Percentiles rank a stretch among this genome's conserved stretches.
These are phyloP conservation scores for Galerina marginata DNA, from an alignment of 768 basidiomycete genomes.

Conservation along the genomic window DNA sequence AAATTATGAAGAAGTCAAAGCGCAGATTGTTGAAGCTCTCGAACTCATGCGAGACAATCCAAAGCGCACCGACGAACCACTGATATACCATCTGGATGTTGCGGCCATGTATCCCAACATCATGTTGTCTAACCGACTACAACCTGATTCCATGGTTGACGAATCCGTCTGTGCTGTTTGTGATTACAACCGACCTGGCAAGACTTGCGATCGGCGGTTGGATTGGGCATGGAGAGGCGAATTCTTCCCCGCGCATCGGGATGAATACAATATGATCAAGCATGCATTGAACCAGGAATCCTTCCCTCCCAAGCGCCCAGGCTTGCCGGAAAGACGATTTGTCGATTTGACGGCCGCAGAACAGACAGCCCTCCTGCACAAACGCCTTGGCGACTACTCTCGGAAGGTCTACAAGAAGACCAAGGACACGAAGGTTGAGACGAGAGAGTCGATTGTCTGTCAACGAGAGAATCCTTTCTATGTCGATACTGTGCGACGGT, in stretches of 20 bases:
- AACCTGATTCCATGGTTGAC: conserved; percentile 97
- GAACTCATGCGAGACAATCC: conserved; percentile 93
- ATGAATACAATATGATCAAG: conserved; percentile 99
- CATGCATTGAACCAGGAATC: conserved; percentile 94
- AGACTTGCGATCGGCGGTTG: conserved; percentile 90
- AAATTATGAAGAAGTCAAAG: conserved; percentile 94
- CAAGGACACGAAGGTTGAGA: conserved; percentile 96
- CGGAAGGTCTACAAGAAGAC: conserved; percentile 98
- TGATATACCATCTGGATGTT: conserved; percentile 98
- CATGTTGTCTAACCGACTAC: conserved; percentile 99
- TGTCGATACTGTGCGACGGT: conserved; percentile 95
- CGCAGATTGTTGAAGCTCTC: conserved; percentile 74
- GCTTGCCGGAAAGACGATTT: conserved; percentile 79
- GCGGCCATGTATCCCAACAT: conserved; percentile 99
- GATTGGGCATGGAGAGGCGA: conserved; percentile 99
- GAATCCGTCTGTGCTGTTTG: conserved; percentile 97
- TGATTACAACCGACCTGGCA: conserved; percentile 96
- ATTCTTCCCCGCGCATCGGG: conserved; percentile 95
- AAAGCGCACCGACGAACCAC: conserved; percentile 84
- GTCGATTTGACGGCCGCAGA: conserved; percentile 82
- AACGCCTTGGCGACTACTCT: conserved; percentile 97
- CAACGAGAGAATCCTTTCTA: conserved; percentile 99
- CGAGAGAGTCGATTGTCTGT: conserved; percentile 93
- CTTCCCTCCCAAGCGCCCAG: conserved; percentile 83
- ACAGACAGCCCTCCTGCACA: conserved; percentile 91